phyloP scores from a whole-genome alignment of 73 alveolate genomes.

The Paramecium sonneborni region DNA sequence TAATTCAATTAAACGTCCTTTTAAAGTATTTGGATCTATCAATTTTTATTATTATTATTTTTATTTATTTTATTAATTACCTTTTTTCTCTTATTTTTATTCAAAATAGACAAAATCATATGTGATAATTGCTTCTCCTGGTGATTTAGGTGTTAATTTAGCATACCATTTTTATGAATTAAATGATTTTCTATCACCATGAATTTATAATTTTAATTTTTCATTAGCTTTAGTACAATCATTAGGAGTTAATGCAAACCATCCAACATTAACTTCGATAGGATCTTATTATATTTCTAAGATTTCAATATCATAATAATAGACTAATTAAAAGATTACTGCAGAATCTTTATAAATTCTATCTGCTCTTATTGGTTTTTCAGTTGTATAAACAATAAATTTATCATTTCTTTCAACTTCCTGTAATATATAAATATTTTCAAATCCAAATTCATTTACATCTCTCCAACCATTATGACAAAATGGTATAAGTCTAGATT shows the following conservation, averaged over 20 bases:
- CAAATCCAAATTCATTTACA: not conserved
- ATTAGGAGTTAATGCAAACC: not conserved
- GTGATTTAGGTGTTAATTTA: not conserved
- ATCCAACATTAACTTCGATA: not conserved
- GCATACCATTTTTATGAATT: not conserved
- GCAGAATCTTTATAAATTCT: not conserved
- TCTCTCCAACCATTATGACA: slow-evolving; percentile 43
- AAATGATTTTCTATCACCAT: not conserved
- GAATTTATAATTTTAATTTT: not conserved
- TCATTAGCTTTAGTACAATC: not conserved
- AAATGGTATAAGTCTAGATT: not conserved
- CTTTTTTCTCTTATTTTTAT: not conserved
- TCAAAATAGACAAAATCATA: not conserved
- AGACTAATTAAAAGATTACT: not conserved
- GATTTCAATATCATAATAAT: not conserved
- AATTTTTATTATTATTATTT: not conserved
- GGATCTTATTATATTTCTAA: not conserved
- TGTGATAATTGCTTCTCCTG: not conserved
- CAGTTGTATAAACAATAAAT: not conserved
- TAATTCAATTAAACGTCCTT: not conserved
- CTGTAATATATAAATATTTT: not conserved
- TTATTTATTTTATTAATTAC: not conserved
- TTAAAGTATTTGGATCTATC: not conserved
- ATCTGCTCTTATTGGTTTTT: not conserved
- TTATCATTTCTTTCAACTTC: not conserved